Base-by-base conservation (phyloP, 345 rosid species). In the Clausena lansium region DNA sequence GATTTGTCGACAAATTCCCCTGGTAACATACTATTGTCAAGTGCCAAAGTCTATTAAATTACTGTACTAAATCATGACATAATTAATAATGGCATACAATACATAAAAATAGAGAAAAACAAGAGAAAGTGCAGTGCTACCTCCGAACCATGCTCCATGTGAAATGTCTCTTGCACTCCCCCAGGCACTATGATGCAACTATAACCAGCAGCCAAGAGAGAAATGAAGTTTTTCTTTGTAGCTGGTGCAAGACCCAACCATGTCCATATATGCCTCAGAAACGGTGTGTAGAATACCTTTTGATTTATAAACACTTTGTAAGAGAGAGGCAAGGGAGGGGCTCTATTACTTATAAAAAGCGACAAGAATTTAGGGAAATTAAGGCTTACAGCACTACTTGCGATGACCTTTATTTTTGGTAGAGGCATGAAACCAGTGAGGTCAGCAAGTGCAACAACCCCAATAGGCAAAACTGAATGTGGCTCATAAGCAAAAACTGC, bases 401-500 rank as follows among this genome's bases (percentile, higher is more conserved):
- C 97, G 64, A 96, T 93, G 87, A 86, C 93, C 84, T 96, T 91
- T 45, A 96, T 73, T 76, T 91, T 96, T 15, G 90, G 87, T 67
- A 96, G 91, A 82, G 99, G 98, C 94, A 94, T 79, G 84, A 96
- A 88, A 28, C 95, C 94, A 1, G 92, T 83, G 76, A 79, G 92
- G 79, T 89, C 97, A 58, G 93, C 85, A 30, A 96, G 92, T 1
- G 88, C 88, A 71, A 90, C 86, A 10, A 86, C 92, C 41, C 98
- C 99, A 70, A 94, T 86, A 0, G 98, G 98, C 77, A 87, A 81
- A 81, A 94, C 97, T 0, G 99, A 96, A 87, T 96, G 99, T 17
- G 99, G 98, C 86, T 96, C 98, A 38, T 88, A 96, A 25, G 97
- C 98, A 45, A 94, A 86, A 41, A 96, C 98, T 95, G 90, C 82